phyloP scores from a whole-genome alignment of 352 stramenopile species.

The Phytophthora citricola region DNA sequence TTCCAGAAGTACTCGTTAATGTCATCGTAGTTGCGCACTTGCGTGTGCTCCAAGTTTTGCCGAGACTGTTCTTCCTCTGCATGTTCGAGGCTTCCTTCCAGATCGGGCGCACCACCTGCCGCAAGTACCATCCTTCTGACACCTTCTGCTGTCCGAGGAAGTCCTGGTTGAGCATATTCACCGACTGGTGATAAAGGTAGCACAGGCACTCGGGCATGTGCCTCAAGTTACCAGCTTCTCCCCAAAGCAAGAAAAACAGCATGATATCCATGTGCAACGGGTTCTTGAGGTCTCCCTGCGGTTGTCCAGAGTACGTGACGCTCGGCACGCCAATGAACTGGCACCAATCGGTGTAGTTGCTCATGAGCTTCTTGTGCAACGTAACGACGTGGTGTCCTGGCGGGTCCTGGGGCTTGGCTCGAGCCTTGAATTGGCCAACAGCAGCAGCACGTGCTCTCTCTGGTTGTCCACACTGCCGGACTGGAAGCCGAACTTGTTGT shows the following conservation, averaged over 20 bases:
- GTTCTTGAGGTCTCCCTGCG: slow-evolving; percentile 63
- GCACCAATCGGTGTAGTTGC: slow-evolving; percentile 75
- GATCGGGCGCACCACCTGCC: slow-evolving; percentile 60
- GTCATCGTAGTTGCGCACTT: slow-evolving; percentile 83
- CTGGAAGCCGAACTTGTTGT: slow-evolving; percentile 83
- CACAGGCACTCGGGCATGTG: slow-evolving; percentile 97
- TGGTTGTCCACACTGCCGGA: slow-evolving; percentile 75
- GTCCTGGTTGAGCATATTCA: slow-evolving; percentile 63
- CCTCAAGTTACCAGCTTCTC: slow-evolving; percentile 95
- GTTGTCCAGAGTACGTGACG: slow-evolving; percentile 45
- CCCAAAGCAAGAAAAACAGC: slow-evolving; percentile 96
- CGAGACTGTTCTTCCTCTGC: slow-evolving; percentile 64
- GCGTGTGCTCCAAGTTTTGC: slow-evolving; percentile 71
- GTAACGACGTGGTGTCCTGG: slow-evolving; percentile 54
- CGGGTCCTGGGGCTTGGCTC: slow-evolving; percentile 48
- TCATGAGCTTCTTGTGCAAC: slow-evolving; percentile 70
- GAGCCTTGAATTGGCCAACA: slow-evolving; percentile 80
- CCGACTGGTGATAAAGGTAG: slow-evolving; percentile 94
- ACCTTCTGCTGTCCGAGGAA: slow-evolving; percentile 57
- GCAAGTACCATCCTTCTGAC: slow-evolving; percentile 60
- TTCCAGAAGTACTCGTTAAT: slow-evolving; percentile 89
- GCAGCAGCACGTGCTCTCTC: slow-evolving; percentile 74
- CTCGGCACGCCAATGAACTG: slow-evolving; percentile 51
- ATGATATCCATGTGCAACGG: slow-evolving; percentile 92
- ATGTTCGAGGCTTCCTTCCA: slow-evolving; percentile 76